Base-by-base conservation (phyloP, 495 filamentous ascomycete species). In the Penicillium canariense region DNA sequence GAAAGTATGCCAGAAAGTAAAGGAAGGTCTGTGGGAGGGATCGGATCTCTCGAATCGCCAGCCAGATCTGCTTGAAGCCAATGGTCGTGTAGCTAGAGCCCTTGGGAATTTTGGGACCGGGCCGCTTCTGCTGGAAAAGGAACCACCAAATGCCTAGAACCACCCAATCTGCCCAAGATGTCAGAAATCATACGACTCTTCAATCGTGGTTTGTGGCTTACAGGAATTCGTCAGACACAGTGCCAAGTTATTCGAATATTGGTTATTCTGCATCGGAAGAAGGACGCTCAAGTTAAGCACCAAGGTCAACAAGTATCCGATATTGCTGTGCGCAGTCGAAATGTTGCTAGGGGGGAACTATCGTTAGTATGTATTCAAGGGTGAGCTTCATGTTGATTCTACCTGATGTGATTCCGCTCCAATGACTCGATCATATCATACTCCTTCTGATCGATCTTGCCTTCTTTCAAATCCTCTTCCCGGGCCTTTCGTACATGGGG, bases 121-220 rank as follows among this genome's bases (percentile, higher is more conserved):
- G 75, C 6, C 76, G 59, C 34, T 71, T 76, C 47, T 80, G 76
- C 52, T 80, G 75, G 52, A 76, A 78, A 22, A 80, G 59, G 36
- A 80, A 79, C 77, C 77, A 79, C 70, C 76, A 79, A 22, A 80
- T 67, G 4, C 76, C 75, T 2, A 80, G 59, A 3, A 79, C 44
- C 5, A 80, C 66, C 77, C 76, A 78, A 54, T 79, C 65, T 72
- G 50, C 30, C 27, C 4, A 52, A 20, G 14, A 34, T 31, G n/a
- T 56, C n/a, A 52, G 23, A 23, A 28, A 28, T 14, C 7, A 1
- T 6, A 11, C 27, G 2, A 17, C 0, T 22, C 27, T 26, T 7
- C 10, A 10, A 27, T 3, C 3, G 7, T 17, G 23, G 28, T 20
- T 4, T 22, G 35, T 2, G n/a, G n/a, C 67, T 11, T 38, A 71